These are phyloP conservation scores for Platanthera zijinensis DNA, from an alignment of 106 monocot genomes.

Conservation along the genomic window DNA sequence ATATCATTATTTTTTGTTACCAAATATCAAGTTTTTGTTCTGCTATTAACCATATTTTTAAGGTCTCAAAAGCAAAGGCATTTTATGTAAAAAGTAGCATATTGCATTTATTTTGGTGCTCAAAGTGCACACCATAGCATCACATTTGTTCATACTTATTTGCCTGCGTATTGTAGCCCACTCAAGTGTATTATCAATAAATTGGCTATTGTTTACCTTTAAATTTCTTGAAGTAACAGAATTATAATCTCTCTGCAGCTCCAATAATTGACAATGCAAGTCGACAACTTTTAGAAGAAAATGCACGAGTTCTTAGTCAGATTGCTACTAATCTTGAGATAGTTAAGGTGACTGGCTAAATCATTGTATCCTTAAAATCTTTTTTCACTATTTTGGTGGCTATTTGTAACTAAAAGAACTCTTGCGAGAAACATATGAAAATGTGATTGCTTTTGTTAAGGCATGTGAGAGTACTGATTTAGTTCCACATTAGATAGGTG, in stretches of 20 bases:
- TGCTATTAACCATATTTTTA: too few species aligned
- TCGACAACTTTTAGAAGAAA: slow-evolving; percentile 30
- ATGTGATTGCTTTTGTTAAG: neutral
- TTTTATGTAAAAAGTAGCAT: neutral
- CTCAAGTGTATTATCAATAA: neutral
- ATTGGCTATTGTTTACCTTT: neutral
- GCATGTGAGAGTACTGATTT: neutral
- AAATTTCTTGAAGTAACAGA: neutral
- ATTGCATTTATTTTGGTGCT: neutral
- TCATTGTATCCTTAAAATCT: neutral
- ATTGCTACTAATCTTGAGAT: slow-evolving; percentile 25
- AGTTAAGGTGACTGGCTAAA: slow-evolving; percentile 15
- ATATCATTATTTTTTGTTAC: too few species aligned
- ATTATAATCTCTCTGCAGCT: slow-evolving; percentile 8
- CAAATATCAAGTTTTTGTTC: too few species aligned
- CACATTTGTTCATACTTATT: neutral
- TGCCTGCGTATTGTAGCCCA: neutral
- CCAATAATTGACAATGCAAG: slow-evolving; percentile 17
- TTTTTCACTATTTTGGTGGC: neutral
- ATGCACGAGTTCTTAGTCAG: slow-evolving; percentile 22
- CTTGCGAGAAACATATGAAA: neutral
- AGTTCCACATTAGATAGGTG: neutral
- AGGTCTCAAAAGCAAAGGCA: neutral
- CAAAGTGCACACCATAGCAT: neutral
- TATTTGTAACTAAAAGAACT: neutral